These are phyloP conservation scores for Colletotrichum lentis DNA, from an alignment of 2,329 filamentous ascomycete species.

Conservation along the genomic window DNA sequence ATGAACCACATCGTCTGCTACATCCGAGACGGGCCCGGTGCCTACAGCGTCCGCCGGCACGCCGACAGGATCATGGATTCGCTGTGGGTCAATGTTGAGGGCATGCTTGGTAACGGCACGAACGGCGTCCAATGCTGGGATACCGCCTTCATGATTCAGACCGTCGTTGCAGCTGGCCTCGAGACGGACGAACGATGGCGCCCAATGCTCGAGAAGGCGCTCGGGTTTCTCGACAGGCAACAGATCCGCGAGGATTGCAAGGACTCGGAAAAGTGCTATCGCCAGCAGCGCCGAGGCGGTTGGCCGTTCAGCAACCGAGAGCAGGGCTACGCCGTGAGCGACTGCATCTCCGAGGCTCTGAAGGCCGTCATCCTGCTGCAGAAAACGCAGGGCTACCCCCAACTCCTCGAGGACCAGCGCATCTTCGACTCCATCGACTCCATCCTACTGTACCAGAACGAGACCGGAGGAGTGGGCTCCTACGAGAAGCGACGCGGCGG, in stretches of 20 bases:
- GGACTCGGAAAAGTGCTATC: slow-evolving; percentile 82
- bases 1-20: slow-evolving; percentile 92
- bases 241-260: slow-evolving; percentile 86
- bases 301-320: slow-evolving; percentile 95
- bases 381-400: slow-evolving; percentile 76
- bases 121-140: slow-evolving; percentile 99
- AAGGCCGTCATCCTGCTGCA: slow-evolving; percentile 89
- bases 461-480: slow-evolving; percentile 83
- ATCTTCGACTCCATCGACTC: slow-evolving; percentile 91
- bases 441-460: slow-evolving; percentile 88
- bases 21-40: slow-evolving; percentile 80
- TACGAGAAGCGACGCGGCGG: slow-evolving; percentile 87
- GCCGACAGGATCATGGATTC: slow-evolving; percentile 84
- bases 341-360: slow-evolving; percentile 90
- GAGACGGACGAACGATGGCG: slow-evolving; percentile 79
- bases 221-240: slow-evolving; percentile 87
- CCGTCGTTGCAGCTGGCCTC: slow-evolving; percentile 79
- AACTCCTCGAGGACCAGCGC: slow-evolving; percentile 76
- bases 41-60: slow-evolving; percentile 76
- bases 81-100: slow-evolving; percentile 90
- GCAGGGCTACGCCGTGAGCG: slow-evolving; percentile 94
- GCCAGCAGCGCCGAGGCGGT: slow-evolving; percentile 88
- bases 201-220: slow-evolving; percentile 82
- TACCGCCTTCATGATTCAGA: slow-evolving; percentile 88
- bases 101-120: slow-evolving; percentile 94